phyloP scores from a whole-genome alignment of 2,329 filamentous ascomycete genomes.

The Clathrospora elynae region DNA sequence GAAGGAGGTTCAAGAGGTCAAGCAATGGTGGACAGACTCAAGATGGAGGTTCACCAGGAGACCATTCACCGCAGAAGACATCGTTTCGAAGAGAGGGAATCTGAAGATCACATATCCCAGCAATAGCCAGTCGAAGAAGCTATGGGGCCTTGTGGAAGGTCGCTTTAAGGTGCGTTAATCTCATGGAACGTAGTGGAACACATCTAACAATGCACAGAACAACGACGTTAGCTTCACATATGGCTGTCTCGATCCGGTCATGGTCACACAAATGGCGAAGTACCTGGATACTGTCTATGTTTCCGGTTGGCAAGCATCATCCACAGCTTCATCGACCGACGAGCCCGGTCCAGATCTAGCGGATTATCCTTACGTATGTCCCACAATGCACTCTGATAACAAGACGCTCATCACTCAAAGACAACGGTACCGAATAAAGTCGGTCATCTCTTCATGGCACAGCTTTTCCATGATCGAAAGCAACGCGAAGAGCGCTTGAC shows the following conservation, averaged over 20 bases:
- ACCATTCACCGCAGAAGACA: slow-evolving; percentile 94
- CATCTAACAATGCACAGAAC: slow-evolving; percentile 59
- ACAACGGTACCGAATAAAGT: slow-evolving; percentile 99
- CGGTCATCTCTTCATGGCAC: slow-evolving; percentile 94
- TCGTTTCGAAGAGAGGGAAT: slow-evolving; percentile 91
- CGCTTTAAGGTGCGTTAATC: slow-evolving; percentile 72
- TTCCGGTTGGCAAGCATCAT: slow-evolving; percentile 98
- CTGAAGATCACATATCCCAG: slow-evolving; percentile 91
- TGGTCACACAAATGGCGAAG: slow-evolving; percentile 99
- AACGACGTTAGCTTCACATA: slow-evolving; percentile 92
- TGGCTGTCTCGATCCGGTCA: slow-evolving; percentile 95
- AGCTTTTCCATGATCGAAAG: slow-evolving; percentile 99
- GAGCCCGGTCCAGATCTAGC: slow-evolving; percentile 97
- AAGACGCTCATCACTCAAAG: slow-evolving; percentile 53
- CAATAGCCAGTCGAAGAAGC: slow-evolving; percentile 88
- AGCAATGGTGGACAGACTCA: slow-evolving; percentile 91
- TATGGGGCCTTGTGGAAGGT: slow-evolving; percentile 86
- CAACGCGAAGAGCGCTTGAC: slow-evolving; percentile 92
- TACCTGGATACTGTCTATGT: slow-evolving; percentile 98
- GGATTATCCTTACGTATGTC: slow-evolving; percentile 74
- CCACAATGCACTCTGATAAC: neutral
- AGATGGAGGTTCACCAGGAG: slow-evolving; percentile 93
- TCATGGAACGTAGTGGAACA: neutral
- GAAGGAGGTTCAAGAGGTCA: slow-evolving; percentile 83
- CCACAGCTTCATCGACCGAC: slow-evolving; percentile 90